Conservation (phyloP, 2,329 filamentous ascomycete species). For the Talaromyces sp. region DNA sequence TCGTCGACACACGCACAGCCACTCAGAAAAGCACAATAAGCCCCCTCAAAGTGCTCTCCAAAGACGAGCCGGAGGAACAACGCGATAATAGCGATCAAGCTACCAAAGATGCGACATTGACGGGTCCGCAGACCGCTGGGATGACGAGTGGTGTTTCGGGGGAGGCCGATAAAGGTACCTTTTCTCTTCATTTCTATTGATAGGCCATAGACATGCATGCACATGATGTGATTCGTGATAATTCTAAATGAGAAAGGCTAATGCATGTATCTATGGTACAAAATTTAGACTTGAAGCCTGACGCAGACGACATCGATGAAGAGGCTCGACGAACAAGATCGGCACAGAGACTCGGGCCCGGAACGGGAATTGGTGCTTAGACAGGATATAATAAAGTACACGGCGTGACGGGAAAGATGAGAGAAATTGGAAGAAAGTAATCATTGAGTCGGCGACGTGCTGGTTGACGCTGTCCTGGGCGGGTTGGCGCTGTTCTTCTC, state of each 20-base stretch:
- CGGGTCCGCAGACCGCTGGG: slow-evolving; percentile 52
- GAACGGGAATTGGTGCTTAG: slow-evolving; percentile 55
- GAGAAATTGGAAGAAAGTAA: background rate
- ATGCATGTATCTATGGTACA: slow-evolving; percentile 39
- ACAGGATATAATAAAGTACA: slow-evolving; percentile 13
- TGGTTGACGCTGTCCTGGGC: slow-evolving; percentile 35
- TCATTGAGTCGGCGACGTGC: slow-evolving; percentile 37
- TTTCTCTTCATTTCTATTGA: background rate
- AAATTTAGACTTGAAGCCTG: slow-evolving; percentile 30
- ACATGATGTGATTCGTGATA: background rate
- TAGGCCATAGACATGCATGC: background rate
- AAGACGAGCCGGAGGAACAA: slow-evolving; percentile 26
- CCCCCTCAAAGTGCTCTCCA: slow-evolving; percentile 25
- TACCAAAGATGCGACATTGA: slow-evolving; percentile 44
- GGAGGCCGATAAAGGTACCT: slow-evolving; percentile 37
- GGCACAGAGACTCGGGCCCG: slow-evolving; percentile 53
- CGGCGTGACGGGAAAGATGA: background rate
- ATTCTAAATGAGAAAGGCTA: slow-evolving; percentile 24
- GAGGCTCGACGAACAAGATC: slow-evolving; percentile 43
- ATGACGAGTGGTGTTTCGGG: slow-evolving; percentile 44
- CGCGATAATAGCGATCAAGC: slow-evolving; percentile 47
- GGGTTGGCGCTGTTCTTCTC: slow-evolving; percentile 29
- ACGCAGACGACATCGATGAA: slow-evolving; percentile 38
- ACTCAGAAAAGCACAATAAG: slow-evolving; percentile 32
- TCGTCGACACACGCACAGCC: slow-evolving; percentile 14